Conservation (phyloP, 805 yeast species). For the Schwanniomyces vanrijiae region DNA sequence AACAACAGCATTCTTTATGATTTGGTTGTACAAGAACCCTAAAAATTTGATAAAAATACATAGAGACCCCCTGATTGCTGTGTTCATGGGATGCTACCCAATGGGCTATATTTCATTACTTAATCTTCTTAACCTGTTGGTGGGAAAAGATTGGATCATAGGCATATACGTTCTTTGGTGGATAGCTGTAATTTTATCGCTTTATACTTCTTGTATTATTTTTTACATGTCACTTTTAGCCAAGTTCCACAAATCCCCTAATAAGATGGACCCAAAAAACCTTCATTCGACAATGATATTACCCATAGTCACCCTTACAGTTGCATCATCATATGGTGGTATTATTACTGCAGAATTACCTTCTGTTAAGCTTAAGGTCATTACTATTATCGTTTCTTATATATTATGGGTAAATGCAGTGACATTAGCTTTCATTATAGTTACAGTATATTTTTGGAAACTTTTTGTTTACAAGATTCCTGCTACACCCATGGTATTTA, state of each 20-base stretch:
- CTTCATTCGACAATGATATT: slow-evolving; percentile 61
- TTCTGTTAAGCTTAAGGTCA: slow-evolving; percentile 39
- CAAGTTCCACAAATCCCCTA: slow-evolving; percentile 28
- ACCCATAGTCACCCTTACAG: slow-evolving; percentile 81
- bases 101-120: slow-evolving; percentile 77
- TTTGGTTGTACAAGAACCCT: slow-evolving; percentile 39
- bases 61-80: slow-evolving; percentile 45
- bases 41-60: slow-evolving; percentile 14
- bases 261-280: slow-evolving; percentile 19
- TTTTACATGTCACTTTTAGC: slow-evolving; percentile 49
- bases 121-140: slow-evolving; percentile 51
- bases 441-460: slow-evolving; percentile 60
- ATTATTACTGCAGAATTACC: slow-evolving; percentile 48
- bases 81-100: slow-evolving; percentile 74
- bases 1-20: slow-evolving; percentile 40
- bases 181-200: slow-evolving; percentile 55
- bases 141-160: slow-evolving; percentile 43
- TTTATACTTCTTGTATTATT: slow-evolving; percentile 61
- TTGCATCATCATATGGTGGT: slow-evolving; percentile 71
- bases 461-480: slow-evolving; percentile 62
- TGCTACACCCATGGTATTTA: slow-evolving; percentile 50
- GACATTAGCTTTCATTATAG: slow-evolving; percentile 54
- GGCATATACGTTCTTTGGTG: slow-evolving; percentile 71
- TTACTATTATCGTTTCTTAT: slow-evolving; percentile 54
- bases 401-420: slow-evolving; percentile 73